These are phyloP conservation scores for Paramecium primaurelia DNA, from an alignment of 73 alveolate genomes.

Conservation along the genomic window DNA sequence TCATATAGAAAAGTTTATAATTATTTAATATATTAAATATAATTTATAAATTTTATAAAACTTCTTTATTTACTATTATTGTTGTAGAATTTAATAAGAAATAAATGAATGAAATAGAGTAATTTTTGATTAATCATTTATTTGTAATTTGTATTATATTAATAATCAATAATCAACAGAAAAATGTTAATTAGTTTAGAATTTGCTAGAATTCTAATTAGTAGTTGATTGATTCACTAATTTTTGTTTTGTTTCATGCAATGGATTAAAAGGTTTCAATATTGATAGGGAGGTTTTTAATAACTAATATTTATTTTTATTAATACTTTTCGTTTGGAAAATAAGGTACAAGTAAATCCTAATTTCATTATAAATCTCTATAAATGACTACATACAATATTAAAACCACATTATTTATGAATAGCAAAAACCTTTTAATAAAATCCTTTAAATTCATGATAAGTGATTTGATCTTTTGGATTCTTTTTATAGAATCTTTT, in stretches of 20 bases:
- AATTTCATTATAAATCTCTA: slow-evolving; percentile 16
- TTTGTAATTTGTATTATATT: neutral
- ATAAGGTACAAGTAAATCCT: neutral
- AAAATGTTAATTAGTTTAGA: neutral
- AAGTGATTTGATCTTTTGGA: neutral
- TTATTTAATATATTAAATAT: neutral
- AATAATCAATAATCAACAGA: neutral
- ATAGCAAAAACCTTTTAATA: neutral
- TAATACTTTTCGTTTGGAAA: neutral
- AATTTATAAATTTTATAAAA: no score
- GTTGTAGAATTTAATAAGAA: neutral
- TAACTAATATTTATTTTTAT: neutral
- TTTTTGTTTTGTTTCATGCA: neutral
- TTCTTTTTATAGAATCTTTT: neutral
- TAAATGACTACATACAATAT: neutral
- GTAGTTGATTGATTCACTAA: neutral
- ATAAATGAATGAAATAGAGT: neutral
- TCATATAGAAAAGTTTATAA: neutral
- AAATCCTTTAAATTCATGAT: neutral
- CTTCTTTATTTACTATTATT: no score
- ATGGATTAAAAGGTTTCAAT: neutral
- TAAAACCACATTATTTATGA: slow-evolving; percentile 33
- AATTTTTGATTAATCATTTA: neutral
- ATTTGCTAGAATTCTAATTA: neutral
- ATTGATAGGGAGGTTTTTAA: neutral